A percentile compares a stretch with the other conserved stretches of the same genome.
phyloP scores from a whole-genome alignment of 2,329 filamentous ascomycete species.

The Cadophora gregata region DNA sequence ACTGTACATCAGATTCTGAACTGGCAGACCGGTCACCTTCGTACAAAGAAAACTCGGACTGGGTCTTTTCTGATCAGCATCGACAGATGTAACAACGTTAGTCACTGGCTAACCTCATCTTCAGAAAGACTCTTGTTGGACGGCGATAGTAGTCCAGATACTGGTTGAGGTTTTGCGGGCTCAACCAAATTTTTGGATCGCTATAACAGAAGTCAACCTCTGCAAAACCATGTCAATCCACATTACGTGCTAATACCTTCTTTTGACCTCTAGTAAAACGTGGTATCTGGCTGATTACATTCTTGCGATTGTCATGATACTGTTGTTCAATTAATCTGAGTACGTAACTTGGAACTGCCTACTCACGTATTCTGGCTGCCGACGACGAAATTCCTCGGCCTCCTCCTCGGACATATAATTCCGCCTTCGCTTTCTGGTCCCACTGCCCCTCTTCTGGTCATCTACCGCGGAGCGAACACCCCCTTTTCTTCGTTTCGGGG shows the following conservation, averaged over 20 bases:
- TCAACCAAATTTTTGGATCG: too few species aligned
- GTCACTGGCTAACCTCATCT: not conserved
- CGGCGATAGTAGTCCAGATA: not conserved
- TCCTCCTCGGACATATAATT: not conserved
- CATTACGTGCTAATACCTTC: not conserved
- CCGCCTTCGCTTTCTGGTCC: not conserved
- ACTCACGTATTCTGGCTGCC: not conserved
- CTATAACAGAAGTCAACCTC: not conserved
- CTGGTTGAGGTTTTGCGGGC: too few species aligned
- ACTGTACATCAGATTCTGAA: not conserved
- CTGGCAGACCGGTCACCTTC: not conserved
- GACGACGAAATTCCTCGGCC: not conserved
- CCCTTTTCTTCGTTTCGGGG: not conserved
- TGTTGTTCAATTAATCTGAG: not conserved
- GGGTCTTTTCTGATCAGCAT: not conserved
- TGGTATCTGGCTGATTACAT: not conserved
- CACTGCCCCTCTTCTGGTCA: not conserved
- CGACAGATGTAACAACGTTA: not conserved
- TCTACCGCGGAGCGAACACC: not conserved
- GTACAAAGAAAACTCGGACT: not conserved
- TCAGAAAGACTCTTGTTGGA: not conserved
- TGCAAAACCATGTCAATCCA: not conserved
- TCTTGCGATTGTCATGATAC: not conserved
- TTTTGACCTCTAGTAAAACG: conserved; percentile 1
- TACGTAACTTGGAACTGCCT: not conserved